Percentiles rank a stretch among this genome's conserved stretches.
These are phyloP conservation scores for Multifurca ochricompacta DNA, from an alignment of 768 basidiomycete genomes.

Conservation along the genomic window DNA sequence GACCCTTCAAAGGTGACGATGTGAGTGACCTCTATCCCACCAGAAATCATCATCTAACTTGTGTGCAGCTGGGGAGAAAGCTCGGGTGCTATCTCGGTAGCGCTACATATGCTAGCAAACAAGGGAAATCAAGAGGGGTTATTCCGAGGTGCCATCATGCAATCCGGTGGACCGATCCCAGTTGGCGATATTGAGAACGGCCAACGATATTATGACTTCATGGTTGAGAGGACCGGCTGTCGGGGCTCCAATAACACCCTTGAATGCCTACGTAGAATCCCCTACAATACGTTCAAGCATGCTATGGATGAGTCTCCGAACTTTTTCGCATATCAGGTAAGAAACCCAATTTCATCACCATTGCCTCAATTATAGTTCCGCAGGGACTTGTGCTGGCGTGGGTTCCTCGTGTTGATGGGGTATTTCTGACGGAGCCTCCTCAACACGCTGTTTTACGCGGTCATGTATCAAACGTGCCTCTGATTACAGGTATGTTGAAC, in stretches of 20 bases:
- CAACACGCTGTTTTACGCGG: conserved; percentile 20
- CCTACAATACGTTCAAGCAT: conserved; percentile 26
- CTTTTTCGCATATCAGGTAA: conserved; percentile 30
- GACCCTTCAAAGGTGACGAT: conserved; percentile 54
- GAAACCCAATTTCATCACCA: background rate
- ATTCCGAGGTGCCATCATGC: conserved; percentile 40
- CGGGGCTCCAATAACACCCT: conserved; percentile 30
- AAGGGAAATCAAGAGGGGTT: conserved; percentile 32
- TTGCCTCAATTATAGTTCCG: background rate
- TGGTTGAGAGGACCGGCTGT: conserved; percentile 36
- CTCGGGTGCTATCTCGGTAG: conserved; percentile 45
- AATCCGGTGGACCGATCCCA: conserved; percentile 34
- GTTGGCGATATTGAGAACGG: conserved; percentile 25
- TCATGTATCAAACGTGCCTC: conserved; percentile 21
- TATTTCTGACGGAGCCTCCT: conserved; percentile 22
- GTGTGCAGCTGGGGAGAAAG: conserved; percentile 39
- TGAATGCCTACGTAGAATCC: conserved; percentile 35
- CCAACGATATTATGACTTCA: conserved; percentile 35
- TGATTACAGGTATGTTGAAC: conserved; percentile 20
- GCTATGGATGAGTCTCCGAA: conserved; percentile 30
- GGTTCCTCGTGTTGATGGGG: conserved; percentile 25
- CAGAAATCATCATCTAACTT: conserved; percentile 1
- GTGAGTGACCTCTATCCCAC: conserved; percentile 27
- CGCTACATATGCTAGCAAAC: conserved; percentile 37
- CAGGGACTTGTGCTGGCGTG: conserved; percentile 25